phyloP scores from a whole-genome alignment of 345 rosid genomes.

The Erodium maritimum region DNA sequence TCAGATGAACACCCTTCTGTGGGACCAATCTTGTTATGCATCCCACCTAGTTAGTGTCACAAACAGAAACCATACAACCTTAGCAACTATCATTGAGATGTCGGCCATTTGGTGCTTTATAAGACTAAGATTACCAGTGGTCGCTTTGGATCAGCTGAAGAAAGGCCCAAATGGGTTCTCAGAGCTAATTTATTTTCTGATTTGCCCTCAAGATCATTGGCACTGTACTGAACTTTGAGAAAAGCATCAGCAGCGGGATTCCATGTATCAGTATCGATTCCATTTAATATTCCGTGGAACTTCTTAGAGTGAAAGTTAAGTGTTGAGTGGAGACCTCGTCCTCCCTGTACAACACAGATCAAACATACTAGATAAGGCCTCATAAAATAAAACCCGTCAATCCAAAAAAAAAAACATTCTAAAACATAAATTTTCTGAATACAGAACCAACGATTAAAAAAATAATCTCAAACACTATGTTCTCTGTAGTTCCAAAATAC shows the following conservation, averaged over 20 bases:
- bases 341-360: conserved; percentile 45
- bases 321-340: conserved; percentile 80
- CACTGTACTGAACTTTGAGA: conserved; percentile 68
- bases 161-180: conserved; percentile 72
- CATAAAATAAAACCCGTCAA: background rate
- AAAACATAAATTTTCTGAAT: background rate
- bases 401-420: background rate
- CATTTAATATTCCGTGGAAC: conserved; percentile 82
- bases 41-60: conserved; percentile 47
- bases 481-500: too few relatives aligned
- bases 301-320: conserved; percentile 74
- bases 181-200: conserved; percentile 60
- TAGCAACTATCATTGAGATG: background rate
- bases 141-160: conserved; percentile 43
- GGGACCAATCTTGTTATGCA: conserved; percentile 97
- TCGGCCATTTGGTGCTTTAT: background rate
- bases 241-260: conserved; percentile 73
- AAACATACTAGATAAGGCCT: background rate
- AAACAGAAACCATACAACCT: conserved; percentile 1
- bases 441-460: background rate
- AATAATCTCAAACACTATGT: too few relatives aligned
- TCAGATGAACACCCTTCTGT: conserved; percentile 92
- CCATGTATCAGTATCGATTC: conserved; percentile 90
- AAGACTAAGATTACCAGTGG: conserved; percentile 53
- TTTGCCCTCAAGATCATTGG: conserved; percentile 79